Evolutionary conservation across 2,329 filamentous ascomycete genomes (phyloP).

Genomic region (Verticillium albo-atrum): DNA sequence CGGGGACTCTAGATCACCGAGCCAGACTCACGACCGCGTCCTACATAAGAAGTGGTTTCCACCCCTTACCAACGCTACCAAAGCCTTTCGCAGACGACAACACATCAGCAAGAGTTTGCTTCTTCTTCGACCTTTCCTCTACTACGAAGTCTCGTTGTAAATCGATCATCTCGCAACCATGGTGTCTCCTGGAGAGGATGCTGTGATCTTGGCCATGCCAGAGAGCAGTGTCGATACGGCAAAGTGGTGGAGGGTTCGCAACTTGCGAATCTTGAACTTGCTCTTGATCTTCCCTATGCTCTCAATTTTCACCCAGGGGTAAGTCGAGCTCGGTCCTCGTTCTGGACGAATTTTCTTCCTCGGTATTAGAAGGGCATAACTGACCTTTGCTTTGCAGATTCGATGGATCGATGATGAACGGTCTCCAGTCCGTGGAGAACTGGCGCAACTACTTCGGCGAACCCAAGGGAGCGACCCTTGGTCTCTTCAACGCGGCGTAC

Average conservation of each 20-base stretch:
- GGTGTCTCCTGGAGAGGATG: not conserved
- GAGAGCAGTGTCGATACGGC: not conserved
- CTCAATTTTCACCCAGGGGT: not conserved
- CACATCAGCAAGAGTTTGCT: too few relatives aligned
- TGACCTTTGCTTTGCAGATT: not conserved
- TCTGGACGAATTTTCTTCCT: not conserved
- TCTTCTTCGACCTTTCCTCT: too few relatives aligned
- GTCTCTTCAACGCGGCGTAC: constrained; percentile 30
- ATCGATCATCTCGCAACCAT: not conserved
- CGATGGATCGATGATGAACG: constrained; percentile 37
- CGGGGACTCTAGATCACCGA: not conserved
- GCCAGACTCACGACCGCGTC: not conserved
- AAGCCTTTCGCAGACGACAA: too few relatives aligned
- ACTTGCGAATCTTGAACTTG: not conserved
- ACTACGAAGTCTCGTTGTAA: too few relatives aligned
- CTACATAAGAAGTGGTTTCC: too few relatives aligned
- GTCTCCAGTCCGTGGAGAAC: constrained; percentile 32
- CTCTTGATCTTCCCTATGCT: not conserved
- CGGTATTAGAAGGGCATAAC: too few relatives aligned
- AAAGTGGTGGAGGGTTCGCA: not conserved
- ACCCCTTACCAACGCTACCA: too few relatives aligned
- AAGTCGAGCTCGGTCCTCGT: not conserved
- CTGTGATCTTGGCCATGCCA: not conserved
- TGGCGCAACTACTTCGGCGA: constrained; percentile 36
- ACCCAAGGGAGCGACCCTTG: constrained; percentile 27